phyloP scores from a whole-genome alignment of 106 monocot genomes.

The Triglochin maritima region DNA sequence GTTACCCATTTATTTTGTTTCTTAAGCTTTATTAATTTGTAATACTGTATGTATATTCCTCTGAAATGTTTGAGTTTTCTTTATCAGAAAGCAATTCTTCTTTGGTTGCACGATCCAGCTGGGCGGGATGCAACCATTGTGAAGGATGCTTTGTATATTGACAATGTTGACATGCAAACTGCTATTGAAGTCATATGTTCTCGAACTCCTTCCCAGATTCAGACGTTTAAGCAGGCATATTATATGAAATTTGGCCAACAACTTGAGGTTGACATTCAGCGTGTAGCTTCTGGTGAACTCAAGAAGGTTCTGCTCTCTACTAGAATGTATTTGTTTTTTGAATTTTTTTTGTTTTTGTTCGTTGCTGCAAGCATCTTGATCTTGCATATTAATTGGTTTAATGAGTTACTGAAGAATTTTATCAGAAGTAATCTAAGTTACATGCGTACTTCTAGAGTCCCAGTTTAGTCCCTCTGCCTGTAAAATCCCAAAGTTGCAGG shows the following conservation, averaged over 20 bases:
- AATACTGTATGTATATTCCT: neutral
- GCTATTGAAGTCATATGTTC: slow-evolving; percentile 86
- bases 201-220: slow-evolving; percentile 60
- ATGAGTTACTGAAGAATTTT: too few species aligned
- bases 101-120: slow-evolving; percentile 78
- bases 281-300: slow-evolving; percentile 40
- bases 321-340: neutral
- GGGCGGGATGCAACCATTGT: slow-evolving; percentile 64
- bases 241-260: slow-evolving; percentile 33
- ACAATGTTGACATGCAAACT: slow-evolving; percentile 30
- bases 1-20: neutral
- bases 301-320: slow-evolving; percentile 35
- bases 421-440: too few species aligned
- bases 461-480: too few species aligned
- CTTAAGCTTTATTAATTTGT: neutral
- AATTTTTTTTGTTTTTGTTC: neutral
- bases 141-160: slow-evolving; percentile 44
- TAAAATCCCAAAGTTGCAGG: too few species aligned
- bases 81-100: slow-evolving; percentile 61
- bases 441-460: too few species aligned
- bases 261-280: slow-evolving; percentile 55
- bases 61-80: neutral
- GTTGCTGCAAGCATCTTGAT: neutral
- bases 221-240: slow-evolving; percentile 62
- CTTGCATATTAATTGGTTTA: too few species aligned